These are phyloP conservation scores for Mucor lusitanicus DNA, from an alignment of 371 early-diverging fungal genomes.

Conservation along the genomic window DNA sequence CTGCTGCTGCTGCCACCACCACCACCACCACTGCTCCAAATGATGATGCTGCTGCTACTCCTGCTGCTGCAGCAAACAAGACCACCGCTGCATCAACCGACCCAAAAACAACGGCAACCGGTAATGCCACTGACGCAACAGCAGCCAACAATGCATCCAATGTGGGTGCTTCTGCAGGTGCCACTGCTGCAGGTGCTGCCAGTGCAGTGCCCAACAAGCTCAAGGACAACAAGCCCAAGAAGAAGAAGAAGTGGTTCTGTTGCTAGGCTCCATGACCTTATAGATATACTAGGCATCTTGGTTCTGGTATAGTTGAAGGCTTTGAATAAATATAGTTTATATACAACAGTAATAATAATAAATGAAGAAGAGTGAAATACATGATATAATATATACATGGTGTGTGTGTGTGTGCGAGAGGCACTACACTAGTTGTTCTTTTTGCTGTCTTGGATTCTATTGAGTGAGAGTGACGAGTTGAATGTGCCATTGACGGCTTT, in stretches of 20 bases:
- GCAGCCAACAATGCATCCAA: background rate
- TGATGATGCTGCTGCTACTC: background rate
- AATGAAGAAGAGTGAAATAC: background rate
- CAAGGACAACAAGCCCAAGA: slow-evolving; percentile 12
- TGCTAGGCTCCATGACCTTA: slow-evolving; percentile 1
- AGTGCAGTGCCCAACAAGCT: background rate
- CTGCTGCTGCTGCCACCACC: background rate
- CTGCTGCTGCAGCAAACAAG: background rate
- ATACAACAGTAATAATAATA: background rate
- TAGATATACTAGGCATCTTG: too few relatives aligned
- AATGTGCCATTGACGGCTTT: slow-evolving; percentile 22
- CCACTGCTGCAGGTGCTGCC: background rate
- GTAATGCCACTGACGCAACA: background rate
- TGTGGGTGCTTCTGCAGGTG: background rate
- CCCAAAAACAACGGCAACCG: background rate
- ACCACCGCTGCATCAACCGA: too few relatives aligned
- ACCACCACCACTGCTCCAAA: background rate
- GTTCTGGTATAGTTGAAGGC: background rate
- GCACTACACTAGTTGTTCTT: background rate
- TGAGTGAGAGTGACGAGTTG: background rate
- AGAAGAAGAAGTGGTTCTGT: slow-evolving; percentile 16
- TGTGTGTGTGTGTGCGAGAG: background rate
- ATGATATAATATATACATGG: background rate
- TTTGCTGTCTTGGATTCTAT: background rate
- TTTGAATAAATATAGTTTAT: background rate